A percentile compares a stretch with the other conserved stretches of the same genome.
phyloP scores from a whole-genome alignment of 495 filamentous ascomycete genomes.

The Daldinia decipiens region DNA sequence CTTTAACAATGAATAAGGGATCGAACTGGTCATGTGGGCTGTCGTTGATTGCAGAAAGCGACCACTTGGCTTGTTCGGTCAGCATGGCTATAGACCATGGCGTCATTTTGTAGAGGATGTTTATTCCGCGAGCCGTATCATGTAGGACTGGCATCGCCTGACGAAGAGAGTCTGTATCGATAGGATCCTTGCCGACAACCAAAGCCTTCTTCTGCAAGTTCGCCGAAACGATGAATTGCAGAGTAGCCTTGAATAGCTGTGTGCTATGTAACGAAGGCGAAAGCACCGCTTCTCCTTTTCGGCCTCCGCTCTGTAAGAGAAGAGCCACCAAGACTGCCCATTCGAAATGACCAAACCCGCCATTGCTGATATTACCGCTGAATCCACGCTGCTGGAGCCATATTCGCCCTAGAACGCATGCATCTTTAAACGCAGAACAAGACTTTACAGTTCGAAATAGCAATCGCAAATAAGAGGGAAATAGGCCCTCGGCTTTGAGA shows the following conservation, averaged over 20 bases:
- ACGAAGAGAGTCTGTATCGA: constrained; percentile 48
- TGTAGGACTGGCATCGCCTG: constrained; percentile 62
- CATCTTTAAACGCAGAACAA: constrained; percentile 79
- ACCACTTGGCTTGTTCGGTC: constrained; percentile 74
- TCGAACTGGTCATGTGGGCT: constrained; percentile 82
- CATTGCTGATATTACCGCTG: constrained; percentile 68
- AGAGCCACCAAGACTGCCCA: constrained; percentile 84
- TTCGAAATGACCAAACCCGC: constrained; percentile 94
- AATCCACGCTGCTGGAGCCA: constrained; percentile 94
- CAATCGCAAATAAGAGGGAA: constrained; percentile 76
- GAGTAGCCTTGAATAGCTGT: constrained; percentile 89
- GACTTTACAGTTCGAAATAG: constrained; percentile 71
- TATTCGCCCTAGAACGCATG: constrained; percentile 82
- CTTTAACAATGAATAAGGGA: constrained; percentile 79
- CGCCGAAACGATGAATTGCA: constrained; percentile 81
- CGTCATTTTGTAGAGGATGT: constrained; percentile 92
- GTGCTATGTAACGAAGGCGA: constrained; percentile 86
- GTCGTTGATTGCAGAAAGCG: constrained; percentile 78
- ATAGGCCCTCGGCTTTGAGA: constrained; percentile 77
- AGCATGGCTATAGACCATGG: constrained; percentile 79
- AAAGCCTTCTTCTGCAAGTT: constrained; percentile 74
- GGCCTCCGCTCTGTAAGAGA: constrained; percentile 77
- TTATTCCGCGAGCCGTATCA: constrained; percentile 77
- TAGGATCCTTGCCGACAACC: constrained; percentile 55
- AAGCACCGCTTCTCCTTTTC: constrained; percentile 73